These are phyloP conservation scores for Tolypocladium ovalisporum DNA, from an alignment of 2,329 filamentous ascomycete genomes.

Conservation along the genomic window DNA sequence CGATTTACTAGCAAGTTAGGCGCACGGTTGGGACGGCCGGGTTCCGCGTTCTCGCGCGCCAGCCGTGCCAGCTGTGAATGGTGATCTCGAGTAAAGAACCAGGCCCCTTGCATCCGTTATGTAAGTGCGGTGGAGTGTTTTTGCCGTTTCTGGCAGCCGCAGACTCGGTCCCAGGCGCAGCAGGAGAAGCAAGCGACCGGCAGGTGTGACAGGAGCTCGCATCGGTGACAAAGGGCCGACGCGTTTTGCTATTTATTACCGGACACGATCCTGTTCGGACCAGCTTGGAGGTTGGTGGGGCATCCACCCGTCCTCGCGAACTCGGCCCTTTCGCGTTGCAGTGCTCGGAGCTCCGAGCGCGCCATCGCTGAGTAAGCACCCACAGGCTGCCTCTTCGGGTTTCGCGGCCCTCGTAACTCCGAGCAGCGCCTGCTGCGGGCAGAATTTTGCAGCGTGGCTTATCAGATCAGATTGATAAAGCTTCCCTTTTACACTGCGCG, in stretches of 20 bases:
- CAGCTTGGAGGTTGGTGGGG: background rate
- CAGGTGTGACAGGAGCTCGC: background rate
- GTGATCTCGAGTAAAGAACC: background rate
- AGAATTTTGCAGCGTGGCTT: slow-evolving; percentile 17
- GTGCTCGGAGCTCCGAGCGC: background rate
- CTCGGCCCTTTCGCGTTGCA: background rate
- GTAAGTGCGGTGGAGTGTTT: background rate
- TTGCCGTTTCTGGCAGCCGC: background rate
- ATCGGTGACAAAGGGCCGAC: background rate
- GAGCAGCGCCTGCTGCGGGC: slow-evolving; percentile 15
- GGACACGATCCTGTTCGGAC: background rate
- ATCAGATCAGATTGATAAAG: slow-evolving; percentile 33
- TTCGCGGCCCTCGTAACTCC: slow-evolving; percentile 17
- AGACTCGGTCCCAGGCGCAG: background rate
- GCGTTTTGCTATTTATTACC: background rate
- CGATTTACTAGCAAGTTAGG: background rate
- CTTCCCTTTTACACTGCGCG: slow-evolving; percentile 16
- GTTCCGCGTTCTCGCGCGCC: background rate
- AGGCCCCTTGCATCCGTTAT: background rate
- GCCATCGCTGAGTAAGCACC: background rate
- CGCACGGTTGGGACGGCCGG: background rate
- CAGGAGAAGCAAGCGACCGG: background rate
- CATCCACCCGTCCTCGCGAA: background rate
- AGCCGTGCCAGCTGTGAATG: background rate
- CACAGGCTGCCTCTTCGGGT: too few relatives aligned